Percentiles rank a stretch among this genome's conserved stretches.
Evolutionary conservation across 2,329 filamentous ascomycete genomes (phyloP).

Genomic region (Monilinia polystroma): DNA sequence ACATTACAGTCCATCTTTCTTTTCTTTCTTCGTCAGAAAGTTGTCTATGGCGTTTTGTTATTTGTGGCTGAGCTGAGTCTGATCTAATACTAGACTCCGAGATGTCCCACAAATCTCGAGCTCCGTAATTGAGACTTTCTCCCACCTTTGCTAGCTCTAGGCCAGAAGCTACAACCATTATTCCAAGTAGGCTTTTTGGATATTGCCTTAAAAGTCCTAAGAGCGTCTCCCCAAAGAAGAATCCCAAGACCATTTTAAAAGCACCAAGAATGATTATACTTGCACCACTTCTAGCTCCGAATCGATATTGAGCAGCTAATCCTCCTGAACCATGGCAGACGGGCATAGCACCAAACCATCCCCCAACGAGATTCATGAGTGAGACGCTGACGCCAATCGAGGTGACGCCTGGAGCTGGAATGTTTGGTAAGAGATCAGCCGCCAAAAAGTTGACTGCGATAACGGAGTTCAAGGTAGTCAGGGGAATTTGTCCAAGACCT

Average conservation of each 20-base stretch:
- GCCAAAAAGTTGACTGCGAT: conserved; percentile 82
- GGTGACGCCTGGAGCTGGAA: conserved; percentile 69
- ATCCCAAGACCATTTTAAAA: conserved; percentile 72
- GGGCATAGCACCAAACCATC: conserved; percentile 94
- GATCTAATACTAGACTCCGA: conserved; percentile 43
- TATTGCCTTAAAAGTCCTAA: conserved; percentile 69
- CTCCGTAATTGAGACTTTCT: conserved; percentile 75
- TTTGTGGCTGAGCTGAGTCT: conserved; percentile 29
- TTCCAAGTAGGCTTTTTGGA: conserved; percentile 72
- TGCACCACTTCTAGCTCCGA: conserved; percentile 84
- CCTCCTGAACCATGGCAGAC: conserved; percentile 92
- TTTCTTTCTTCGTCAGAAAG: conserved; percentile 66
- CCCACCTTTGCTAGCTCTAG: conserved; percentile 85
- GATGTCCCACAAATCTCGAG: conserved; percentile 59
- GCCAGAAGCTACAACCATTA: conserved; percentile 89
- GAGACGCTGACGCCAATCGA: conserved; percentile 79
- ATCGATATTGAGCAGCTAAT: conserved; percentile 84
- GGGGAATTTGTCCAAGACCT: conserved; percentile 75
- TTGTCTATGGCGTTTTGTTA: conserved; percentile 48
- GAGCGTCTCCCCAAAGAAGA: conserved; percentile 74
- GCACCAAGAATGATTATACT: conserved; percentile 77
- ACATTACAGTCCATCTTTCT: conserved; percentile 84
- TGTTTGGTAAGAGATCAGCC: conserved; percentile 69
- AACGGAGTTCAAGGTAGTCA: conserved; percentile 90
- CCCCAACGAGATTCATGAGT: conserved; percentile 77